phyloP scores from a whole-genome alignment of 345 rosid species.

The Euphorbia pulcherrima region DNA sequence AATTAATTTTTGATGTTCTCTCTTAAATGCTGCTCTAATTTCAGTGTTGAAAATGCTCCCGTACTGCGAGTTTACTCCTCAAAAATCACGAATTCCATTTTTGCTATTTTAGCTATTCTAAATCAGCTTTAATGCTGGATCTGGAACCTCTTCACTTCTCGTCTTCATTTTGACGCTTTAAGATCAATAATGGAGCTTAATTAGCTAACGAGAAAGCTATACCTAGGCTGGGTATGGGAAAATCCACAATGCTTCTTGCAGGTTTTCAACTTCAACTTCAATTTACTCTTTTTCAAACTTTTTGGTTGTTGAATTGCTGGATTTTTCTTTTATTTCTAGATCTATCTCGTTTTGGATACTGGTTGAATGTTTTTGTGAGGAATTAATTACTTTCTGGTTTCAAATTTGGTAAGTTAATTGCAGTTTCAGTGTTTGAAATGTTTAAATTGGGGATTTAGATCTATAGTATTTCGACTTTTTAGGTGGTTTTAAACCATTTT shows the following conservation, averaged over 20 bases:
- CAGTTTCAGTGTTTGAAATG: neutral
- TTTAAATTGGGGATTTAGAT: slow-evolving; percentile 11
- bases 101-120: neutral
- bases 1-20: too few relatives aligned
- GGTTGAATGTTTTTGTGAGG: too few relatives aligned
- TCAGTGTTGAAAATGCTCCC: neutral
- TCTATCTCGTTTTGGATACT: slow-evolving; percentile 9
- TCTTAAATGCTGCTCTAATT: slow-evolving; percentile 2
- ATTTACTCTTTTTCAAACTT: neutral
- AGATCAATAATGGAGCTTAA: slow-evolving; percentile 11
- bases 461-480: slow-evolving; percentile 2
- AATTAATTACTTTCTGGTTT: neutral
- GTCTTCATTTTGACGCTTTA: neutral
- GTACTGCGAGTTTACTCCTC: neutral
- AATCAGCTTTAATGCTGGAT: slow-evolving; percentile 15
- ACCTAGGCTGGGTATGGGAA: slow-evolving; percentile 9
- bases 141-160: slow-evolving; percentile 5
- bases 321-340: slow-evolving; percentile 11
- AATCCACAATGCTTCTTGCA: slow-evolving; percentile 9
- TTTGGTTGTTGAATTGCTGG: neutral
- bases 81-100: slow-evolving; percentile 7
- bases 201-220: neutral
- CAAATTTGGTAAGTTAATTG: neutral
- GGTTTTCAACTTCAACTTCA: neutral
- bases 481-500: slow-evolving; percentile 4